phyloP scores from a whole-genome alignment of 257 asterid species.

The Primulina eburnea region DNA sequence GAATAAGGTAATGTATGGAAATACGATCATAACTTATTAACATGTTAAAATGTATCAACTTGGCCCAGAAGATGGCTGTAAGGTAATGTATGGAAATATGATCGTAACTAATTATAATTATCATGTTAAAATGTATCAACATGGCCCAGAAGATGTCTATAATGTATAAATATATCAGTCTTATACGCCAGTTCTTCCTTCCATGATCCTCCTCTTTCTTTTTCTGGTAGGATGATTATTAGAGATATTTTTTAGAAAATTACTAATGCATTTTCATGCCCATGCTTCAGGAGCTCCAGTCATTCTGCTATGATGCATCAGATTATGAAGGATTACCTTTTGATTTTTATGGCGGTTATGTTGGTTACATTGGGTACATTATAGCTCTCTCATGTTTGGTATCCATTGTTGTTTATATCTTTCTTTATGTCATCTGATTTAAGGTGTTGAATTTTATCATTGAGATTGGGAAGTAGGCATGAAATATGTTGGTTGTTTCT shows the following conservation, averaged over 20 bases:
- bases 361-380: slow-evolving; percentile 92
- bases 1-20: slow-evolving; percentile 50
- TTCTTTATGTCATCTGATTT: not conserved
- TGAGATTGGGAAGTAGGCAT: not conserved
- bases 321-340: slow-evolving; percentile 92
- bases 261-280: slow-evolving; percentile 4
- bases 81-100: too few species aligned
- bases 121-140: too few species aligned
- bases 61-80: too few species aligned
- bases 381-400: not conserved
- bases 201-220: not conserved
- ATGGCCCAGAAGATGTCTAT: not conserved
- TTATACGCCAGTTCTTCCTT: not conserved
- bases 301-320: slow-evolving; percentile 63
- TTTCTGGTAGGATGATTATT: not conserved
- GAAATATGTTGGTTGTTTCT: not conserved
- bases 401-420: not conserved
- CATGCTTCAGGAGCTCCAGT: slow-evolving; percentile 72
- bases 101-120: too few species aligned
- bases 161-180: not conserved
- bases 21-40: not conserved
- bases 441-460: not conserved
- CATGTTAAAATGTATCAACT: not conserved
- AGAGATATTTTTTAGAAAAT: not conserved
- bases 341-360: slow-evolving; percentile 86